Conservation (phyloP, 1,139 yeast species). For the Magnusiomyces sp. region DNA sequence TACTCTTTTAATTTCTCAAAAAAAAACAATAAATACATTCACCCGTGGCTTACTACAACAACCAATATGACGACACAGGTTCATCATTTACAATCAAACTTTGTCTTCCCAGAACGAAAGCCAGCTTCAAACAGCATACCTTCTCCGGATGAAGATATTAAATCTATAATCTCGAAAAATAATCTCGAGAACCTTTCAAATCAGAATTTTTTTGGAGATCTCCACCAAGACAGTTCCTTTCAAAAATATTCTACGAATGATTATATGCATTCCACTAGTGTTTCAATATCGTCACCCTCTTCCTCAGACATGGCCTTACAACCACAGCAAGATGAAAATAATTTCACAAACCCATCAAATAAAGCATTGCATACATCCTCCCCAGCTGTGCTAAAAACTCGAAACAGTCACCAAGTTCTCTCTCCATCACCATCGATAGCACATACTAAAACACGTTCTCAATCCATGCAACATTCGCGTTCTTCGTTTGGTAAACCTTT, state of each 20-base stretch:
- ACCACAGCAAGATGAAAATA: background rate
- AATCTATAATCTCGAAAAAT: background rate
- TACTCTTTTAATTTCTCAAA: background rate
- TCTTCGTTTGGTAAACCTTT: background rate
- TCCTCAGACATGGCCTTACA: background rate
- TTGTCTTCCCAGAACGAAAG: slow-evolving; percentile 1
- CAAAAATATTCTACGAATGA: no score
- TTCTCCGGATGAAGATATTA: background rate
- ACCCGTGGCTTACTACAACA: no score
- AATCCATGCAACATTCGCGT: background rate
- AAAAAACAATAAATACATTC: no score
- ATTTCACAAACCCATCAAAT: no score
- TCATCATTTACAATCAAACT: background rate
- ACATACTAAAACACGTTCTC: background rate
- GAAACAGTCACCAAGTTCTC: background rate
- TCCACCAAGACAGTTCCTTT: background rate
- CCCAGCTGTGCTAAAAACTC: no score
- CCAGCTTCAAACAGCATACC: background rate
- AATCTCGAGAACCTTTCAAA: background rate
- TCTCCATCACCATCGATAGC: background rate
- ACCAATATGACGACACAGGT: background rate
- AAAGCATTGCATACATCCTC: no score
- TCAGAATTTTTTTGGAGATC: background rate
- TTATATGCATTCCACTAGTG: no score
- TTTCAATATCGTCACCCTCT: background rate